Percentiles rank a stretch among this genome's conserved stretches.
phyloP scores from a whole-genome alignment of 805 yeast genomes.

The Pichia eremophila region DNA sequence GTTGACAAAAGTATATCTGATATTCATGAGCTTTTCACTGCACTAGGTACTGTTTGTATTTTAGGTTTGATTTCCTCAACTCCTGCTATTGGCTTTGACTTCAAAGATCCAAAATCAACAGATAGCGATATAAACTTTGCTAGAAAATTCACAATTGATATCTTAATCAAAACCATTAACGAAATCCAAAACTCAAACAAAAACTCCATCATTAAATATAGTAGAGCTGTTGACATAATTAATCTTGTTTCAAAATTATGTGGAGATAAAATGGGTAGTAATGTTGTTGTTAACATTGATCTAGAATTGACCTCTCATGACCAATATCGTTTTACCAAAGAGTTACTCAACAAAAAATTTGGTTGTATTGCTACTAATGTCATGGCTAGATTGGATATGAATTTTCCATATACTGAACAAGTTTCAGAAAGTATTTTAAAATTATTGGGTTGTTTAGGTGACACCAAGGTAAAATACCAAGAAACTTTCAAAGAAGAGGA shows the following conservation, averaged over 20 bases:
- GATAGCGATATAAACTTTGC: conserved; percentile 67
- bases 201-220: conserved; percentile 37
- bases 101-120: conserved; percentile 38
- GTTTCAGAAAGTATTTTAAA: conserved; percentile 51
- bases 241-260: conserved; percentile 37
- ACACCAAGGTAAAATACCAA: conserved; percentile 46
- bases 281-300: conserved; percentile 32
- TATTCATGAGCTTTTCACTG: conserved; percentile 49
- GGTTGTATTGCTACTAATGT: conserved; percentile 49
- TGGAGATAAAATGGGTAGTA: conserved; percentile 30
- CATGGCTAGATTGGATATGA: conserved; percentile 60
- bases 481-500: conserved; percentile 42
- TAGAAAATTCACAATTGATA: conserved; percentile 64
- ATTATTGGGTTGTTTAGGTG: conserved; percentile 49
- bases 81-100: conserved; percentile 38
- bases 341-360: conserved; percentile 59
- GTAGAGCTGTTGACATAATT: conserved; percentile 44
- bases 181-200: conserved; percentile 35
- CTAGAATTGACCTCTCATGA: conserved; percentile 46
- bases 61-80: conserved; percentile 54
- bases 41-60: conserved; percentile 52
- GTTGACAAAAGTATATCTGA: conserved; percentile 29
- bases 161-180: conserved; percentile 50
- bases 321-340: conserved; percentile 51
- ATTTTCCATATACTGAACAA: conserved; percentile 56